Conservation (phyloP, 768 basidiomycete genomes). For the Lyophyllum semitale region DNA sequence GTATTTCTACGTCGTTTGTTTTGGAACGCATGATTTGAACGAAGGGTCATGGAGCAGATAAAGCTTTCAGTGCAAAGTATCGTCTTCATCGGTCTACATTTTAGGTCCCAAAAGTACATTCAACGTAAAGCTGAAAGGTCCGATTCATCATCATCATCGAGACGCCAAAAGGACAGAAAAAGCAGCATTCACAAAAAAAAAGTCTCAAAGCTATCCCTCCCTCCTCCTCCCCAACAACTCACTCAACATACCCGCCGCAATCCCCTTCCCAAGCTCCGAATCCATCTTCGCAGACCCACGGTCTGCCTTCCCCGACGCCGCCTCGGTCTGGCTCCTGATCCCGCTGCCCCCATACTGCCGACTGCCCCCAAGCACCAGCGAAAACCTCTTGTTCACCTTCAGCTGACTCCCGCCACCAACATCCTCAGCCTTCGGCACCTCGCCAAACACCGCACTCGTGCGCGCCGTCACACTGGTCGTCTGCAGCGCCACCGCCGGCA, state of each 20-base stretch:
- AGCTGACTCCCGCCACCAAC: constrained; percentile 30
- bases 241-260: constrained; percentile 55
- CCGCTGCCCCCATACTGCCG: constrained; percentile 12
- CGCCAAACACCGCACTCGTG: constrained; percentile 28
- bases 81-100: too few relatives aligned
- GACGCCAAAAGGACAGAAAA: background rate
- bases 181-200: too few relatives aligned
- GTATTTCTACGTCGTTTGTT: too few relatives aligned
- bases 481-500: constrained; percentile 78
- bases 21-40: too few relatives aligned
- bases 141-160: background rate
- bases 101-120: too few relatives aligned
- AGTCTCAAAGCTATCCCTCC: constrained; percentile 1
- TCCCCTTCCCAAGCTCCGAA: constrained; percentile 42
- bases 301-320: constrained; percentile 27
- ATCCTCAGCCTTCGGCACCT: constrained; percentile 15
- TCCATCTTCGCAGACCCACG: constrained; percentile 18
- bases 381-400: constrained; percentile 44
- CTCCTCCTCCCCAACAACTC: constrained; percentile 50
- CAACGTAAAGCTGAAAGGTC: background rate
- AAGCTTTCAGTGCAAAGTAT: too few relatives aligned
- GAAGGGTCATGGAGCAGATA: too few relatives aligned
- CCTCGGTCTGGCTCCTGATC: constrained; percentile 16
- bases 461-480: constrained; percentile 70
- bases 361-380: constrained; percentile 53